A percentile compares a stretch with the other conserved stretches of the same genome.
These are phyloP conservation scores for Castanea sativa DNA, from an alignment of 306 rosid species.

Conservation along the genomic window DNA sequence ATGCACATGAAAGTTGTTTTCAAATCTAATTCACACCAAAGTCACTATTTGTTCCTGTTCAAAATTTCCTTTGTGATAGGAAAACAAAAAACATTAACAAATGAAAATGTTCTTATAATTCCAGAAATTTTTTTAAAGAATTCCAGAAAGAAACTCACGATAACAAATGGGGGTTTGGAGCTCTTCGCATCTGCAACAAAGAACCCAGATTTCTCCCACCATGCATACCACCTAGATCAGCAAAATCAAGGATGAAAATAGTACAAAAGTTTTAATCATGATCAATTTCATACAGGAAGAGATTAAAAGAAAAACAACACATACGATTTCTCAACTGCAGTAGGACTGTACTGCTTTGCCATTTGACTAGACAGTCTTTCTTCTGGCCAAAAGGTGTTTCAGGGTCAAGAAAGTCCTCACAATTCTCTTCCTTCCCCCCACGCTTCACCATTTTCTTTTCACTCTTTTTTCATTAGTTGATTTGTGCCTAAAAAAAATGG, in stretches of 20 bases:
- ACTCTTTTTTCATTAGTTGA: constrained; percentile 60
- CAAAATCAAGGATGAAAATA: constrained; percentile 19
- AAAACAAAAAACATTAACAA: neutral
- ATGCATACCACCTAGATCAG: constrained; percentile 79
- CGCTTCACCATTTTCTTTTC: constrained; percentile 72
- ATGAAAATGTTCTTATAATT: neutral
- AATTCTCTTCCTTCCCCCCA: constrained; percentile 60
- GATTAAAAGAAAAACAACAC: constrained; percentile 27
- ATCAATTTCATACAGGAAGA: neutral
- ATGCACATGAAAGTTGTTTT: too few relatives aligned
- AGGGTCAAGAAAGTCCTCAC: constrained; percentile 74
- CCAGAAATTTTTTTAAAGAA: neutral
- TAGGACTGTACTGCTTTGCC: constrained; percentile 80
- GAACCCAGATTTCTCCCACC: constrained; percentile 84
- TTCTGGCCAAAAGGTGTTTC: constrained; percentile 65
- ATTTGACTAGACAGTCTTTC: constrained; percentile 65
- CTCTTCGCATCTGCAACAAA: constrained; percentile 83
- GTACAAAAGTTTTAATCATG: neutral
- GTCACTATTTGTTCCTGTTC: neutral
- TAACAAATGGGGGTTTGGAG: constrained; percentile 79
- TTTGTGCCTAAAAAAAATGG: constrained; percentile 46
- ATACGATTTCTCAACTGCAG: constrained; percentile 79
- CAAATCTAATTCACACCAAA: too few relatives aligned
- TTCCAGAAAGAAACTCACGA: constrained; percentile 53
- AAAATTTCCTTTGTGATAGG: neutral